Conservation (phyloP, 768 basidiomycete species). For the Boletellus ananiceps region DNA sequence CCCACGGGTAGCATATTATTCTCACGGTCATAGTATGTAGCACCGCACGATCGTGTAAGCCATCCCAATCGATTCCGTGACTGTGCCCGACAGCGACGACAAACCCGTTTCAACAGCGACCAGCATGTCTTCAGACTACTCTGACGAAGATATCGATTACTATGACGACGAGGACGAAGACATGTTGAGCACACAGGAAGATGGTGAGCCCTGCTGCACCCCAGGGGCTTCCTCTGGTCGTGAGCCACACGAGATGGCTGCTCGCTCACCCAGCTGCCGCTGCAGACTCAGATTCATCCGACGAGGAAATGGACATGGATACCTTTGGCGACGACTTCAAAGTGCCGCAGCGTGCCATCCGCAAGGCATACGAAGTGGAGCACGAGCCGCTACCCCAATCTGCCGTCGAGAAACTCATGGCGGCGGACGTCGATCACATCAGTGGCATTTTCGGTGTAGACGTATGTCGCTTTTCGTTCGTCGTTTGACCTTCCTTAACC, state of each 20-base stretch:
- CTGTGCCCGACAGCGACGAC: conserved; percentile 16
- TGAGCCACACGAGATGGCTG: conserved; percentile 15
- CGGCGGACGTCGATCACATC: conserved; percentile 78
- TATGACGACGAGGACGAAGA: conserved; percentile 72
- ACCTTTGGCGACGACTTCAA: conserved; percentile 61
- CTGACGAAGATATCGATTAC: conserved; percentile 62
- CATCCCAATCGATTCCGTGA: conserved; percentile 27
- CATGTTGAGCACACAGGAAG: conserved; percentile 57
- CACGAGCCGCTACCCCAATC: conserved; percentile 68
- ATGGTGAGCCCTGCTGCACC: conserved; percentile 34
- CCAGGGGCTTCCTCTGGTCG: conserved; percentile 14
- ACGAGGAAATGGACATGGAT: conserved; percentile 71
- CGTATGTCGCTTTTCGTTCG: conserved; percentile 45
- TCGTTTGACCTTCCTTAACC: background rate
- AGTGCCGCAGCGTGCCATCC: conserved; percentile 48
- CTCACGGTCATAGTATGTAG: conserved; percentile 9
- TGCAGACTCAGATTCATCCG: conserved; percentile 40
- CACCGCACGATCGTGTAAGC: conserved; percentile 25
- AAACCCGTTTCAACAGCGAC: conserved; percentile 2
- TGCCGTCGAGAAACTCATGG: conserved; percentile 76
- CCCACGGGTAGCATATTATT: conserved; percentile 4
- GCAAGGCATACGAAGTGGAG: conserved; percentile 82
- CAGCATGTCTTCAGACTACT: conserved; percentile 63
- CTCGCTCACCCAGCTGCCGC: conserved; percentile 20
- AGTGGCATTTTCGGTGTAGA: conserved; percentile 85